A percentile compares a stretch with the other conserved stretches of the same genome.
These are phyloP conservation scores for Plasmodium vivax DNA, from an alignment of 169 alveolate genomes.

Conservation along the genomic window DNA sequence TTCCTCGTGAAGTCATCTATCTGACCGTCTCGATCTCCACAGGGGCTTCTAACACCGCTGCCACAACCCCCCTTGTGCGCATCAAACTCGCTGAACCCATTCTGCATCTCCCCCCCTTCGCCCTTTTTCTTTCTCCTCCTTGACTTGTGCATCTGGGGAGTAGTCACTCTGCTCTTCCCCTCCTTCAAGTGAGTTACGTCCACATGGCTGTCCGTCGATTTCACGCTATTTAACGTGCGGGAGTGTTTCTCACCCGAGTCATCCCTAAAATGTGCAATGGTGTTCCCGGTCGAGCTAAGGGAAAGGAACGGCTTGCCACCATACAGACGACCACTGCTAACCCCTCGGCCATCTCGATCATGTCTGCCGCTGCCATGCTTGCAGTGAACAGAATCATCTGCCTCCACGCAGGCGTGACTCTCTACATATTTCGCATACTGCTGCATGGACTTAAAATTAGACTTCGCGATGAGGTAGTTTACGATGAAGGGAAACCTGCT, in stretches of 20 bases:
- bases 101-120: neutral
- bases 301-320: neutral
- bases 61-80: neutral
- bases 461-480: slow-evolving; percentile 12
- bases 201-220: neutral
- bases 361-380: neutral
- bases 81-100: neutral
- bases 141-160: neutral
- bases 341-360: neutral
- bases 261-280: neutral
- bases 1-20: neutral
- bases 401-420: neutral
- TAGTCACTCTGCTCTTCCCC: neutral
- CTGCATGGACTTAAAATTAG: slow-evolving; percentile 20
- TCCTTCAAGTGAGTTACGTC: neutral
- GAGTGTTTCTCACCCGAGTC: neutral
- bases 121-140: neutral
- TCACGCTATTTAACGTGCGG: neutral
- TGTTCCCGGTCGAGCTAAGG: neutral
- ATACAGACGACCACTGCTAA: neutral
- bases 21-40: neutral
- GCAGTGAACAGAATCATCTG: neutral
- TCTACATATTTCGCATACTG: slow-evolving; percentile 40
- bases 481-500: slow-evolving; percentile 34
- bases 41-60: neutral